These are phyloP conservation scores for Clitopilus hobsonii DNA, from an alignment of 768 basidiomycete species.

Conservation along the genomic window DNA sequence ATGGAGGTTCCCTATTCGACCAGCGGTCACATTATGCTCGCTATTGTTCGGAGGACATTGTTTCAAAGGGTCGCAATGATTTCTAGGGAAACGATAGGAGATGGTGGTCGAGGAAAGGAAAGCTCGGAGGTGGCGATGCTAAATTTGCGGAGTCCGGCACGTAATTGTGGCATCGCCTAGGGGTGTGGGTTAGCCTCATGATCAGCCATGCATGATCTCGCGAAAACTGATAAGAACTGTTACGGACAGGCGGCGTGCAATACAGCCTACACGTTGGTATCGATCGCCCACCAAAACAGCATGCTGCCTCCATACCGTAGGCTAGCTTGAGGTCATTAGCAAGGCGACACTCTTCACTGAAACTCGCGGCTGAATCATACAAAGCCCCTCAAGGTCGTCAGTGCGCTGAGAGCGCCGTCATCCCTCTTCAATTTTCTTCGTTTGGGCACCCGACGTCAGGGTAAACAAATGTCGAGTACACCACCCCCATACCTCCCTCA, in stretches of 20 bases:
- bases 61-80: not conserved
- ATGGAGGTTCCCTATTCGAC: not conserved
- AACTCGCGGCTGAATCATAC: not conserved
- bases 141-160: conserved; percentile 10
- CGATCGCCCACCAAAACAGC: conserved; percentile 11
- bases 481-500: conserved; percentile 31
- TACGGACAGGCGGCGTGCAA: conserved; percentile 8
- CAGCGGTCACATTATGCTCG: not conserved
- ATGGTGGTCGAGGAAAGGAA: not conserved
- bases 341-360: not conserved
- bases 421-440: conserved; percentile 4
- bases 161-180: conserved; percentile 1
- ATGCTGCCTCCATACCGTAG: conserved; percentile 12
- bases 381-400: conserved; percentile 3
- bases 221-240: conserved; percentile 11
- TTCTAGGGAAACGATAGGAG: not conserved
- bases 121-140: conserved; percentile 5
- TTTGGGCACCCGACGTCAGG: conserved; percentile 8
- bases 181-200: conserved; percentile 9
- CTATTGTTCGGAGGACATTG: not conserved
- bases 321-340: not conserved
- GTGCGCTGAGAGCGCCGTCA: conserved; percentile 6
- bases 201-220: conserved; percentile 13
- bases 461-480: not conserved
- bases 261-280: conserved; percentile 14